Evolutionary conservation across 1,284 basidiomycete genomes (phyloP), one percentile per base, ranked within the genome.

Genomic region (Trametes versicolor): DNA sequence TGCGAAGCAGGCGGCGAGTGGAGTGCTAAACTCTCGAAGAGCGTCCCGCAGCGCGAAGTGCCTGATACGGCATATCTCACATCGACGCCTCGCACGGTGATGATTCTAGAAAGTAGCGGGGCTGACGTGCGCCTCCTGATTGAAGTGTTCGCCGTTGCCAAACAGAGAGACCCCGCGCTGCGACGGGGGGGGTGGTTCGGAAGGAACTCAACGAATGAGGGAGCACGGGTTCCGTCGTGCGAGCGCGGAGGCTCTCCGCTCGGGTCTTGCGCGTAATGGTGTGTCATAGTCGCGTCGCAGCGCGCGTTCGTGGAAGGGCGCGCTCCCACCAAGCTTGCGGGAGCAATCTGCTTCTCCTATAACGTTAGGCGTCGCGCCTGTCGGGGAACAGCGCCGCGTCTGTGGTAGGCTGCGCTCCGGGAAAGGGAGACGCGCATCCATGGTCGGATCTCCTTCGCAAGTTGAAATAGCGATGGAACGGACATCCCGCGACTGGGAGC

Each of bases 241-340:
- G 54, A 55, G 25, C 23, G 39, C 23, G 48, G 29, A 32, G 52
- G 23, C 4, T 47, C 21, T 37, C 32, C 51, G 43, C 34, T 47
- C 47, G 61, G 13, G 17, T 43, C 23, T 43, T 21, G 54, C 48
- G 55, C 61, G 54, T 62, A 62, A 62, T 52, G 9, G 48, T 62
- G 54, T 62, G 61, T 57, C 55, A 57, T 34, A 17, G 29, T 17
- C 47, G 54, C 23, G 29, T 25, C 23, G 54, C 47, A 25, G 39
- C 32, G 56, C 56, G 56, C 45, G 56, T 50, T 29, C 21, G 21
- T n/a, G 12, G 15, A 25, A 17, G 27, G 47, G 19, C 6, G 41
- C 52, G 34, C 59, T 25, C 32, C 23, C 52, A 36, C 45, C 45
- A 15, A 49, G 23, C 23, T 49, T 13, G 39, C 17, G 34, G 47